A percentile compares a stretch with the other conserved stretches of the same genome.
These are phyloP conservation scores for Turnera subulata DNA, from an alignment of 345 rosid species.

Conservation along the genomic window DNA sequence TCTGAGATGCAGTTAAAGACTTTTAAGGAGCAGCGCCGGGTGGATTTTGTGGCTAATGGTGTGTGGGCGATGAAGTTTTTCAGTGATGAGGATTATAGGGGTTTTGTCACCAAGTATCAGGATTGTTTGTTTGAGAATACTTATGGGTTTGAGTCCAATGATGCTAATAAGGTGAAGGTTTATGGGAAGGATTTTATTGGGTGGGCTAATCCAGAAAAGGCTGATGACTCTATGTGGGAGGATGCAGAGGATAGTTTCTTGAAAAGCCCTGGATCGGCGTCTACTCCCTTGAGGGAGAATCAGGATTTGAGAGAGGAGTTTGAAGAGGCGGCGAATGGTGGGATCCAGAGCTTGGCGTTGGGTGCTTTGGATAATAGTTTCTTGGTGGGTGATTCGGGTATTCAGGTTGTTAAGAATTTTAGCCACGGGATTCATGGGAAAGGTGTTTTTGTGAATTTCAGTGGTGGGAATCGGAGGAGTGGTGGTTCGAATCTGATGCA, in stretches of 20 bases:
- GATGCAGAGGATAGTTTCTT: conserved; percentile 77
- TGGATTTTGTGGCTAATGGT: conserved; percentile 81
- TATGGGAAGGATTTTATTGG: conserved; percentile 91
- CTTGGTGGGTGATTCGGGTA: conserved; percentile 83
- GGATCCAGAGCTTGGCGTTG: conserved; percentile 92
- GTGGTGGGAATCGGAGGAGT: conserved; percentile 29
- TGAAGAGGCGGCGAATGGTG: conserved; percentile 84
- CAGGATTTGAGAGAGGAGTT: conserved; percentile 88
- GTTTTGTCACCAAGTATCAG: conserved; percentile 45
- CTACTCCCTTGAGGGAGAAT: conserved; percentile 46
- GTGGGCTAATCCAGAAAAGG: conserved; percentile 83
- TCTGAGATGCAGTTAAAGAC: conserved; percentile 72
- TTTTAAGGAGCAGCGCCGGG: conserved; percentile 72
- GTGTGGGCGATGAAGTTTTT: conserved; percentile 92
- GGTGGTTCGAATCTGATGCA: conserved; percentile 36
- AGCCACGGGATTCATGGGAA: conserved; percentile 94
- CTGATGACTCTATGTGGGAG: conserved; percentile 99
- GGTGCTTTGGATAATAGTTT: conserved; percentile 97
- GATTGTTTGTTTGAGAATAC: conserved; percentile 88
- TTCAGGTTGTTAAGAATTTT: conserved; percentile 91
- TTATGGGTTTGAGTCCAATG: conserved; percentile 75
- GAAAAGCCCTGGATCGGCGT: conserved; percentile 53
- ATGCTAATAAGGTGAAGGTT: conserved; percentile 68
- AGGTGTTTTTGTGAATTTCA: conserved; percentile 84
- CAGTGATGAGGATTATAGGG: conserved; percentile 47